Evolutionary conservation across 1,284 basidiomycete species (phyloP), one percentile per base, ranked within the genome.

Genomic region (Irpex sp.): DNA sequence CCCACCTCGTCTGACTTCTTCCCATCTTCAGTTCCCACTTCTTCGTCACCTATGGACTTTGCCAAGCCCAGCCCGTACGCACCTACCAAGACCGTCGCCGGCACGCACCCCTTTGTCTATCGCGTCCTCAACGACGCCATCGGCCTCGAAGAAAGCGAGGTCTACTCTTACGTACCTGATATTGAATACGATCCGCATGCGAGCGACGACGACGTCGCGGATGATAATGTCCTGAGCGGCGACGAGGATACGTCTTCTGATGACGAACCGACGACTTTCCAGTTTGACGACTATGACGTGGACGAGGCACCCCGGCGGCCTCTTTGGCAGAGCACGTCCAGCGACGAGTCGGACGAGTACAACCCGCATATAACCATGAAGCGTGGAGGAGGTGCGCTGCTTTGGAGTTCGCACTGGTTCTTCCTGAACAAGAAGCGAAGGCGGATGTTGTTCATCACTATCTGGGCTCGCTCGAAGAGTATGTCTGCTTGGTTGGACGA

Each of bases 321-420:
- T 62, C 68, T 61, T 65, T 67, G 66, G 69, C 60, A 57, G n/a
- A 72, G 74, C 47, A 69, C 76, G 11, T 72, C 68, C 5, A 71
- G 73, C 60, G 72, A 75, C 60, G 75, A 74, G 31, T 67, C 68
- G 5, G 69, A 69, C 60, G 68, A 62, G 26, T 59, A 62, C 55
- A 64, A 43, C 47, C 58, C 66, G 58, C 70, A 68, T 54, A 68
- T 72, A 57, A 67, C 71, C 37, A 66, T 70, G 66, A 77, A 73
- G 61, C 77, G 79, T 61, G 71, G 79, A 13, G 71, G 79, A 13
- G 94, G 94, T n/a, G 92, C 94, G 4, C 80, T 98, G 63, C 81
- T 98, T 5, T 98, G 96, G 97, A 95, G 93, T 39, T 95, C 94
- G 13, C 95, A 98, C 74, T 97, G 95, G 87, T 98, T 99, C 81